These are phyloP conservation scores for Caryopteris hybrid DNA, from an alignment of 305 asterid genomes.

Conservation along the genomic window DNA sequence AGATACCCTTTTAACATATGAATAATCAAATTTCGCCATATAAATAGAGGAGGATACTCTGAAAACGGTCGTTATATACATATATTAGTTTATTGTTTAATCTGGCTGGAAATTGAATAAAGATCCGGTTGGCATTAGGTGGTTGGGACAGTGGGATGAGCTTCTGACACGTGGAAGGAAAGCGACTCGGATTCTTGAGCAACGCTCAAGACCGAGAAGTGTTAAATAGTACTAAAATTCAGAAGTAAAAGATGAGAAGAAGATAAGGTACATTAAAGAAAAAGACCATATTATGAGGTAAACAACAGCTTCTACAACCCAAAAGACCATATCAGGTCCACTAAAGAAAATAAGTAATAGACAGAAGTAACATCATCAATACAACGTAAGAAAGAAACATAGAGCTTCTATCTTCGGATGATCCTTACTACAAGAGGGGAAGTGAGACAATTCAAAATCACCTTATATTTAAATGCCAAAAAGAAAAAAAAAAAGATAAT, in stretches of 20 bases:
- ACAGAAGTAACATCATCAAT: slow-evolving; percentile 16
- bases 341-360: neutral
- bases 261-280: too few relatives aligned
- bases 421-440: slow-evolving; percentile 26
- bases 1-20: too few relatives aligned
- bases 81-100: too few relatives aligned
- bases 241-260: too few relatives aligned
- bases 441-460: slow-evolving; percentile 21
- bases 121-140: neutral
- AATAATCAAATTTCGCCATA: too few relatives aligned
- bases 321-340: neutral
- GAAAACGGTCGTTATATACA: too few relatives aligned
- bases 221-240: too few relatives aligned
- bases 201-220: too few relatives aligned
- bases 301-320: neutral
- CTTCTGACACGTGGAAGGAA: neutral
- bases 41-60: too few relatives aligned
- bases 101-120: too few relatives aligned
- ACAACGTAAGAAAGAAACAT: slow-evolving; percentile 20
- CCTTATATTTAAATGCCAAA: slow-evolving; percentile 18
- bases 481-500: neutral
- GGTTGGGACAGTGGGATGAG: neutral
- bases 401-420: slow-evolving; percentile 18
- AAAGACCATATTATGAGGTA: too few relatives aligned
- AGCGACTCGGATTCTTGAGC: too few relatives aligned